phyloP scores from a whole-genome alignment of 192 early-diverging fungal genomes.

The Coemansia asiatica region DNA sequence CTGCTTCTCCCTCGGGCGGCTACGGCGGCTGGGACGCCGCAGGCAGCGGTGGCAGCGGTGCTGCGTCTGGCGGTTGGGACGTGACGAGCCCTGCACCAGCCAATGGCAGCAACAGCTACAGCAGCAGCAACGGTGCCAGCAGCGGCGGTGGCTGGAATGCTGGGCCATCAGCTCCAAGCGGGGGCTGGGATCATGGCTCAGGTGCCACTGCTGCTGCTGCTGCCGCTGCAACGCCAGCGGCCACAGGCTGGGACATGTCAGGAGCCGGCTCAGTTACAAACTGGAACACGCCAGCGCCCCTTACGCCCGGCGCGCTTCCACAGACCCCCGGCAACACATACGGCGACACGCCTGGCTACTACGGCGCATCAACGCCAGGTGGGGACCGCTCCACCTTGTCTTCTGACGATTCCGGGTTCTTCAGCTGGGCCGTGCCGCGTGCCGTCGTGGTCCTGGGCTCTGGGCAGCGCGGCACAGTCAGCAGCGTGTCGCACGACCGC shows the following conservation, averaged over 20 bases:
- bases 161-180: not conserved
- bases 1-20: conserved; percentile 57
- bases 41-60: conserved; percentile 16
- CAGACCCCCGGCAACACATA: conserved; percentile 45
- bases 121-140: conserved; percentile 5
- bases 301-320: conserved; percentile 41
- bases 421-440: conserved; percentile 52
- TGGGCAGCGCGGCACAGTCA: conserved; percentile 54
- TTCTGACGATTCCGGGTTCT: conserved; percentile 55
- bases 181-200: conserved; percentile 42
- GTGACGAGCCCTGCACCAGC: conserved; percentile 24
- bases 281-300: conserved; percentile 53
- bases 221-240: conserved; percentile 65
- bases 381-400: conserved; percentile 52
- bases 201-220: conserved; percentile 5
- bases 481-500: conserved; percentile 57
- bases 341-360: conserved; percentile 44
- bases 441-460: conserved; percentile 39
- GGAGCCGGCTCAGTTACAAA: conserved; percentile 16
- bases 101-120: conserved; percentile 15
- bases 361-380: conserved; percentile 50
- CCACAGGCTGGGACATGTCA: conserved; percentile 52
- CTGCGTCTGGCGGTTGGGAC: conserved; percentile 64
- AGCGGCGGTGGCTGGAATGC: conserved; percentile 12
- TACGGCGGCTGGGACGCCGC: conserved; percentile 50